A percentile compares a stretch with the other conserved stretches of the same genome.
phyloP scores from a whole-genome alignment of 2,329 filamentous ascomycete species.

The Arthrinium puccinioides region DNA sequence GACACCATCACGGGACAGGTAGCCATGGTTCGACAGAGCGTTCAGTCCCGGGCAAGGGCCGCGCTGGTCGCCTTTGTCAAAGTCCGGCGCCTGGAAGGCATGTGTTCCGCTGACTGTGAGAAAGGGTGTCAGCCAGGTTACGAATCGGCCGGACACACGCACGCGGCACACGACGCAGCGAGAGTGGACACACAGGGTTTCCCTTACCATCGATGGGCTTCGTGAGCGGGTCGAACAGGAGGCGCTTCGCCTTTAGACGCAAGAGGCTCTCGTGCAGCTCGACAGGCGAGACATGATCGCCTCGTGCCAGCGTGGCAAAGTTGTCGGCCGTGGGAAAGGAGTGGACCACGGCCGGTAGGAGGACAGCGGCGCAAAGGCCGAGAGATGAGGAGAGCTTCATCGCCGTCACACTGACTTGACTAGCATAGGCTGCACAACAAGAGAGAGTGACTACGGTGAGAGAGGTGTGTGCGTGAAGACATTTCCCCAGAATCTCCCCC shows the following conservation, averaged over 20 bases:
- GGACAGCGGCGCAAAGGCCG: constrained; percentile 1
- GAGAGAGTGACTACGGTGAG: too few relatives aligned
- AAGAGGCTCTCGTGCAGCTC: constrained; percentile 7
- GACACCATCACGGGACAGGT: constrained; percentile 18
- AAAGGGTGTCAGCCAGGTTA: background rate
- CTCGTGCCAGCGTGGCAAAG: constrained; percentile 9
- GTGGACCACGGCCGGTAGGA: constrained; percentile 5
- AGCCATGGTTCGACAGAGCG: constrained; percentile 21
- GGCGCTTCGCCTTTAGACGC: constrained; percentile 9
- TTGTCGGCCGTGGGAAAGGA: constrained; percentile 13
- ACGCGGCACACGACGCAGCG: too few relatives aligned
- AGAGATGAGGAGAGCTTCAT: constrained; percentile 1
- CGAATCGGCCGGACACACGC: too few relatives aligned
- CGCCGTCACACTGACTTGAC: too few relatives aligned
- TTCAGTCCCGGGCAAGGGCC: constrained; percentile 21
- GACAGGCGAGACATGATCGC: constrained; percentile 5
- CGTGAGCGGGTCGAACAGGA: constrained; percentile 10
- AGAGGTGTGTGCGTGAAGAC: too few relatives aligned
- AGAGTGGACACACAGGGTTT: too few relatives aligned
- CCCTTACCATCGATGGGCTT: constrained; percentile 10
- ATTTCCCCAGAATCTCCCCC: too few relatives aligned
- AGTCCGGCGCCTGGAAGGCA: constrained; percentile 10
- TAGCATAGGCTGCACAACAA: too few relatives aligned
- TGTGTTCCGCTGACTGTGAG: constrained; percentile 9
- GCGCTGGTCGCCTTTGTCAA: constrained; percentile 15